Base-by-base conservation (phyloP, 2,329 filamentous ascomycete species). In the Curvularia verruculosa region DNA sequence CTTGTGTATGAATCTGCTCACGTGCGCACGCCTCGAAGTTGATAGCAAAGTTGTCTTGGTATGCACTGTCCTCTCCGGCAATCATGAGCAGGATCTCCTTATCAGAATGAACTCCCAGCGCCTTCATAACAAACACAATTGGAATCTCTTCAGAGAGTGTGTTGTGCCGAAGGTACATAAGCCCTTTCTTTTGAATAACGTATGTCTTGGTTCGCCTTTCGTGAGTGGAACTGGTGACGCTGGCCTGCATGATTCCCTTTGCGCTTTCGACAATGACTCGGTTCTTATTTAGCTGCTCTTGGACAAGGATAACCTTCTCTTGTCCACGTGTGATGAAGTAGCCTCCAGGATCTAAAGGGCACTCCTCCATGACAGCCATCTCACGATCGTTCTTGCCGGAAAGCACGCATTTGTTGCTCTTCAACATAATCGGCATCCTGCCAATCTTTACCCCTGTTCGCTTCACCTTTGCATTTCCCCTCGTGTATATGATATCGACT, bases 211-310 rank as follows among this genome's bases (percentile, higher is more conserved):
- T 97, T 77, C 98, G 97, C 69, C 96, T 87, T 76, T 98, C 95
- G 77, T 97, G 92, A 1, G 96, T 98, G 28, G 95, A 97, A 86
- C 93, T 75, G 13, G 72, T 99, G 28, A 98, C 95, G 1, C 95
- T 98, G 36, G 96, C 95, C 66, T 94, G 91, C 54, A 98, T 94
- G 63, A 96, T 88, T 58, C 90, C 90, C 78, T 97, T 98, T 80
- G 96, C 96, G 53, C 91, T 89, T 78, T 99, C 96, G 15, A 99
- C 94, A 74, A 99, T 97, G 70, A 99, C 91, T 81, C 95, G 88
- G 78, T 99, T 99, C 84, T 99, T 99, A 84, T 95, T 99, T 73
- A 99, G 82, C 79, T 99, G 95, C 74, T 99, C 96, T 77, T 99
- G 95, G 13, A 99, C 96, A 41, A 99, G 81, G 72, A 99, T 99